Base-by-base conservation (phyloP, 768 basidiomycete species). In the Lactarius akahatsu region DNA sequence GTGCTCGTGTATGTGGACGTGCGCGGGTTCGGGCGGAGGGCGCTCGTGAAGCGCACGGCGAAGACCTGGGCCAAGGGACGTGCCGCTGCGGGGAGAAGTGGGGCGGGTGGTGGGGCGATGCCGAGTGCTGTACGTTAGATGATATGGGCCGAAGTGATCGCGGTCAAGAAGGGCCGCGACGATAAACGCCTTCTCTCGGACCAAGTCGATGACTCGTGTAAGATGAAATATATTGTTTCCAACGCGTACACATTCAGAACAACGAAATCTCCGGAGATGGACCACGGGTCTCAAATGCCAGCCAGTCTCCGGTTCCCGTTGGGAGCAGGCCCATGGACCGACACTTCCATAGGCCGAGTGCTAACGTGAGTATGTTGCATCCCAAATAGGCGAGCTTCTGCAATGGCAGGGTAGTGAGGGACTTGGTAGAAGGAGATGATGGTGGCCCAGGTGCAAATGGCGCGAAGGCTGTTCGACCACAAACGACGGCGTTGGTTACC, bases 301-400 rank as follows among this genome's bases (percentile, higher is more conserved):
- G 78, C 94, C 95, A 98, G 77, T 98, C 96, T 2, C 90, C 94
- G 0, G 94, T 92, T 1, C 96, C 94, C 1, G 87, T 90, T 0
- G 95, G 95, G 20, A 98, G 77, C 61, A 98, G 80, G 0, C 95
- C 95, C 94, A 98, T 95, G 0, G 89, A 85, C 38, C 87, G 86
- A 77, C 94, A 96, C 76, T 98, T 98, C 89, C 91, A 98, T 32
- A 97, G 76, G 0, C 95, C 95, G 34, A 97, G 86, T 6, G 80
- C 85, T 20, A 97, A 82, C 0, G 94, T 96, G 62, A 90, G 74
- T 5, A 91, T 62, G 73, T 93, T 94, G 76, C 89, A 92, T 1
- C 83, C 75, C 2, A 94, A 67, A 72, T 89, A 94, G 18, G 82
- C 84, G 59, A 87, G 61, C 71, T 94, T 94, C 65, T 91, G 91